Base-by-base conservation (phyloP, 75 land plant species). In the Pinus albicaulis region DNA sequence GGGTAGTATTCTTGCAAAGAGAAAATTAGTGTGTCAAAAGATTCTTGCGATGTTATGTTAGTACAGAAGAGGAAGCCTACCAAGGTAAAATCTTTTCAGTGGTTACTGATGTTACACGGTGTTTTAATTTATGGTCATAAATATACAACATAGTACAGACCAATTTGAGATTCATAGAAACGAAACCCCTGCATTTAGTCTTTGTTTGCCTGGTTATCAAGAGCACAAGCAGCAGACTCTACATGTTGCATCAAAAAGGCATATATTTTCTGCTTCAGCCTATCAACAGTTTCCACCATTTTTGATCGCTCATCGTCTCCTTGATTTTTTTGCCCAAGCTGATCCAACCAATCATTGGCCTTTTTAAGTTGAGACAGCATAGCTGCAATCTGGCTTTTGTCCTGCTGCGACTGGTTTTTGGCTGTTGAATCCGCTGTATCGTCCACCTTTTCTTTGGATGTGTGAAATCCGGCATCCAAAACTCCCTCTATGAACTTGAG, bases 321-420 rank as follows among this genome's bases (percentile, higher is more conserved):
- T 78, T 61, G 26, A 56, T 31, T 31, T 31, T 66, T 76, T 23
- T 55, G 48, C 3, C 77, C 81, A 16, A 86, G 71, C 48, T 79
- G 82, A 82, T 93, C 92, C 80, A 95, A 68, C 98, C 96, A 95
- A 71, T 93, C 93, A 78, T 85, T 95, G 14, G 91, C 87, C 4
- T 87, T 76, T 79, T 95, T 95, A 13, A 95, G 79, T 59, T 93
- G 96, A 7, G 93, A 91, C 59, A 95, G 63, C 74, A 89, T 83
- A 38, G 82, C 73, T 3, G 93, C 98, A 71, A 95, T 87, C 56
- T 83, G 88, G 53, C 83, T 85, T 13, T 85, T 85, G 52, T 85
- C 71, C 15, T 59, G 59, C 56, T 82, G 80, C 25, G 52, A 28
- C 79, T 82, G 12, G 77, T 53, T 34, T 84, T 89, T 62, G 58